A percentile compares a stretch with the other conserved stretches of the same genome.
Evolutionary conservation across 1,284 basidiomycete genomes (phyloP).

Genomic region (Pulchroboletus neoregius): DNA sequence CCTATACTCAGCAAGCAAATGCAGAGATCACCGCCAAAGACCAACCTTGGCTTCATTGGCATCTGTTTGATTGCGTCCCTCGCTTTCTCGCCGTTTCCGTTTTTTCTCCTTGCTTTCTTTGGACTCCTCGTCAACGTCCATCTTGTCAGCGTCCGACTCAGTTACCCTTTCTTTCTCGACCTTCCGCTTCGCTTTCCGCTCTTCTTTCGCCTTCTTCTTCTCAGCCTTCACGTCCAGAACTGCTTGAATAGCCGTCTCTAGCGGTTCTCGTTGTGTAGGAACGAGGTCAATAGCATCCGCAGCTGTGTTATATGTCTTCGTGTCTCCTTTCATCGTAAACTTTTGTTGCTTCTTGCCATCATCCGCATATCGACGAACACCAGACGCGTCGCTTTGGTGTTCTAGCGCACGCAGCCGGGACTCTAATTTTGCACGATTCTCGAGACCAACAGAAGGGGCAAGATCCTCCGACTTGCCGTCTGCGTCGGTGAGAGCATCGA

Average conservation of each 20-base stretch:
- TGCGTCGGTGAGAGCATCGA: conserved; percentile 91
- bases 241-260: conserved; percentile 60
- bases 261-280: conserved; percentile 76
- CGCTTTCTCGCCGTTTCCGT: conserved; percentile 67
- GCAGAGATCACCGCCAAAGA: conserved; percentile 10
- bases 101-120: conserved; percentile 60
- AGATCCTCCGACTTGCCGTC: conserved; percentile 84
- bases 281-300: conserved; percentile 78
- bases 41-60: conserved; percentile 42
- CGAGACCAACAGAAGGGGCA: conserved; percentile 85
- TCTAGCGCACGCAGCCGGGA: conserved; percentile 89
- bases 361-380: conserved; percentile 60
- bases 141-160: conserved; percentile 41
- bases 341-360: conserved; percentile 66
- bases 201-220: conserved; percentile 75
- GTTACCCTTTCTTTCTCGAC: conserved; percentile 55
- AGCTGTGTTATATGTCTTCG: conserved; percentile 77
- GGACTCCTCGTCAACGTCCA: conserved; percentile 44
- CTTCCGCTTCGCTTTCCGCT: conserved; percentile 63
- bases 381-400: conserved; percentile 68
- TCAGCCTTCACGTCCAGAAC: conserved; percentile 77
- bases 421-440: conserved; percentile 94
- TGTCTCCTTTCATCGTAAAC: conserved; percentile 76
- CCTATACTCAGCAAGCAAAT: conserved; percentile 9
- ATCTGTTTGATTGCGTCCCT: conserved; percentile 34